Evolutionary conservation across 2,329 filamentous ascomycete species (phyloP).

Genomic region (Claviceps spartinae): DNA sequence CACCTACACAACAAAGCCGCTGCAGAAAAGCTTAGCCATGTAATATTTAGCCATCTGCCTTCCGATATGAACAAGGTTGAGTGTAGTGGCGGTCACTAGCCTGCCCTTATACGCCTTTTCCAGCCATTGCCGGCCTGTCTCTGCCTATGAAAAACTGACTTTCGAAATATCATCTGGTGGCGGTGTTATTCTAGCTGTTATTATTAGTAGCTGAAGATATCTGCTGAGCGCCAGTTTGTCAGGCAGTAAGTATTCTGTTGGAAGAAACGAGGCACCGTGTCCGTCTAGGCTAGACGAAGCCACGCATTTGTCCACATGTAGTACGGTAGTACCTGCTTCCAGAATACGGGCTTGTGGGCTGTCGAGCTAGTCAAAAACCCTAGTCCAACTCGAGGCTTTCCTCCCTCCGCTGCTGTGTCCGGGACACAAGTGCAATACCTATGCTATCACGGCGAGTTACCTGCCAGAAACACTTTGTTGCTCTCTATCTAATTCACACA

Average conservation of each 20-base stretch:
- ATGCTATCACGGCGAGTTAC: background rate
- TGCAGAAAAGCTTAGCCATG: background rate
- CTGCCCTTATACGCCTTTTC: background rate
- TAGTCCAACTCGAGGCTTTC: background rate
- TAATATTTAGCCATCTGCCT: background rate
- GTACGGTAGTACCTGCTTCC: background rate
- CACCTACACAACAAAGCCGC: no score
- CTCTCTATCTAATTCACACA: background rate
- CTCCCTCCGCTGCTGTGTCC: background rate
- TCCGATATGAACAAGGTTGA: background rate
- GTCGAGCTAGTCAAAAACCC: background rate
- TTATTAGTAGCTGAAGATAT: no score
- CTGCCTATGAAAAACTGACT: no score
- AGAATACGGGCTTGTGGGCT: background rate
- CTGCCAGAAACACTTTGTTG: background rate
- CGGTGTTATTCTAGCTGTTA: no score
- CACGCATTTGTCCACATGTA: background rate
- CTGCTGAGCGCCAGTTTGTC: no score
- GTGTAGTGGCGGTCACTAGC: background rate
- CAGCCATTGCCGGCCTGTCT: no score
- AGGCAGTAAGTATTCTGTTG: no score
- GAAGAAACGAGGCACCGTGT: background rate
- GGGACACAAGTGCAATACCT: background rate
- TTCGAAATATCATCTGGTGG: no score
- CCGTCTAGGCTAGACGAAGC: conserved; percentile 1